Conservation (phyloP, 2,329 filamentous ascomycete species). For the Ilyonectria robusta region DNA sequence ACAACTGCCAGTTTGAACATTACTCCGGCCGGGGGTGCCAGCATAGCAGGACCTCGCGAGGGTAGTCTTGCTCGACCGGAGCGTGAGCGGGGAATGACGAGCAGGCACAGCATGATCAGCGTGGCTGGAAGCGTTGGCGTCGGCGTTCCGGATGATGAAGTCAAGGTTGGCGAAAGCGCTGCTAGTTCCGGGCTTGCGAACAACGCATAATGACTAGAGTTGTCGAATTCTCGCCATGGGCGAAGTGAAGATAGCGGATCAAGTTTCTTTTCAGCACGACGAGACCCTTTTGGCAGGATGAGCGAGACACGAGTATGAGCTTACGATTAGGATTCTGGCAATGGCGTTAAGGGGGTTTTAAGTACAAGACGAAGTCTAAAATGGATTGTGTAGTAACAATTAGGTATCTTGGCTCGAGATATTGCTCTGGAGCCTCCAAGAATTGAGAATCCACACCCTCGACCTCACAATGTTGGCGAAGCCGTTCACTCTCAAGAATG, state of each 20-base stretch:
- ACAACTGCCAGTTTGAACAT: slow-evolving; percentile 66
- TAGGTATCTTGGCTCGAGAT: neutral
- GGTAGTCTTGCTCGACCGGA: slow-evolving; percentile 46
- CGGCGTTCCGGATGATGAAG: slow-evolving; percentile 72
- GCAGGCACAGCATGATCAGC: slow-evolving; percentile 60
- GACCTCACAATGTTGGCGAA: neutral
- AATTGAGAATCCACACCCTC: neutral
- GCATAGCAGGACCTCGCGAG: slow-evolving; percentile 63
- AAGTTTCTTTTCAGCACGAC: slow-evolving; percentile 5
- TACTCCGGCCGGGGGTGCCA: slow-evolving; percentile 54
- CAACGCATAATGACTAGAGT: slow-evolving; percentile 19
- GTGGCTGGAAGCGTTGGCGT: slow-evolving; percentile 63
- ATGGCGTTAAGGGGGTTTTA: slow-evolving; percentile 44
- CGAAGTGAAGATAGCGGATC: neutral
- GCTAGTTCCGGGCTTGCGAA: slow-evolving; percentile 60
- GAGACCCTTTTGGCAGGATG: neutral
- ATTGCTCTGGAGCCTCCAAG: neutral
- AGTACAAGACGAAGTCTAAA: slow-evolving; percentile 27
- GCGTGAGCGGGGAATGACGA: slow-evolving; percentile 58
- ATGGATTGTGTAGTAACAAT: slow-evolving; percentile 3
- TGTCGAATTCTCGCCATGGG: neutral
- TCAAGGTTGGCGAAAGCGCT: slow-evolving; percentile 74
- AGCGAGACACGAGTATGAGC: slow-evolving; percentile 34
- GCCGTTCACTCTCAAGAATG: neutral
- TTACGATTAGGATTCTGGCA: slow-evolving; percentile 35